Evolutionary conservation across 176 grass and related monocot genomes (phyloP).

Genomic region (Eragrostis nindensis): DNA sequence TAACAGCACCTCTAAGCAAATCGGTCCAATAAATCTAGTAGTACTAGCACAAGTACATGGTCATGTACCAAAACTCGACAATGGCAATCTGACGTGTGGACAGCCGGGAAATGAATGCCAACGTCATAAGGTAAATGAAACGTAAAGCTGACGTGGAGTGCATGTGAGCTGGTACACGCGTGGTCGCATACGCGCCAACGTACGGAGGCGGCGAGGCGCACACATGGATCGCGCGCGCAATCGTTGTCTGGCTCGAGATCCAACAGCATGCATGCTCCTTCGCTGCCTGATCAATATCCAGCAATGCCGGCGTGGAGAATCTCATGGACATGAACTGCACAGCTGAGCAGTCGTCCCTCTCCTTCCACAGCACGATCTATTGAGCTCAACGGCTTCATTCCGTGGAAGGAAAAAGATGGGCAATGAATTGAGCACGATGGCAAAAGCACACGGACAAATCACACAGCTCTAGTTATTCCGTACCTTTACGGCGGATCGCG

Average conservation of each 20-base stretch:
- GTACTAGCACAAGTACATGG: too few species aligned
- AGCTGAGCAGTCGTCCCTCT: neutral
- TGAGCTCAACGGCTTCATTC: too few species aligned
- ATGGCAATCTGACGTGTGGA: neutral
- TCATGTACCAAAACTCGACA: too few species aligned
- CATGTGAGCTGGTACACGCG: neutral
- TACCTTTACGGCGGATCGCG: neutral
- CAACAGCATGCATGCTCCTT: neutral
- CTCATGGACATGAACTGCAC: too few species aligned
- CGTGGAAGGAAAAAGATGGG: too few species aligned
- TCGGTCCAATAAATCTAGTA: too few species aligned
- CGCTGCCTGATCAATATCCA: too few species aligned
- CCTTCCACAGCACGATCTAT: neutral
- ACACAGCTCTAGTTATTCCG: neutral
- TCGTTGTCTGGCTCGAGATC: neutral
- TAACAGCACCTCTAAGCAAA: too few species aligned
- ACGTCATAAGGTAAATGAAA: neutral
- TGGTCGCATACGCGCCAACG: neutral
- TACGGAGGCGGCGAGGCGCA: neutral
- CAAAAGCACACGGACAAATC: too few species aligned
- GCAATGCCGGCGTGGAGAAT: too few species aligned
- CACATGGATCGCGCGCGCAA: neutral
- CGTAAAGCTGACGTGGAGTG: neutral
- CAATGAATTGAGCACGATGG: neutral
- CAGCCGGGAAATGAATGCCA: neutral